Conservation (phyloP, 805 yeast genomes). For the Nakazawaea holstii region DNA sequence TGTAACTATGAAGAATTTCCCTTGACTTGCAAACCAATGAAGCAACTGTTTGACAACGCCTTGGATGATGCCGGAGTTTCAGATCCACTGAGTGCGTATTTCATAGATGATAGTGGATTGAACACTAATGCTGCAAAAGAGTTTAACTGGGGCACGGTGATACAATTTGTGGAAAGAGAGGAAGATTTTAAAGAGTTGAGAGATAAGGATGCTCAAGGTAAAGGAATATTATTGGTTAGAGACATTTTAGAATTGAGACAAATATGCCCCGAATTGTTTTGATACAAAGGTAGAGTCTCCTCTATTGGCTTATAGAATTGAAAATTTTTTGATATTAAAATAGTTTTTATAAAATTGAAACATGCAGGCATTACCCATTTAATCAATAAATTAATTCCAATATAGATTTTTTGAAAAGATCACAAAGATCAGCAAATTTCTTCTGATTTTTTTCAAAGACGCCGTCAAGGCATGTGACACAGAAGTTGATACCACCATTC, state of each 20-base stretch:
- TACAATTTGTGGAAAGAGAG: slow-evolving; percentile 72
- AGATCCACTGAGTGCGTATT: slow-evolving; percentile 49
- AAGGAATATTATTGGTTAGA: slow-evolving; percentile 48
- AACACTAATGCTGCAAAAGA: slow-evolving; percentile 71
- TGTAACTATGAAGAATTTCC: slow-evolving; percentile 78
- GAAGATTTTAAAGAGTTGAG: slow-evolving; percentile 39
- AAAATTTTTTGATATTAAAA: not conserved
- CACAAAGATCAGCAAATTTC: not conserved
- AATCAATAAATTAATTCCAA: not conserved
- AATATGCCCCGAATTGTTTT: slow-evolving; percentile 49
- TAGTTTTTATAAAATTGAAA: too few species aligned
- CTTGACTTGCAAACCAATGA: slow-evolving; percentile 87
- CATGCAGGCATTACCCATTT: not conserved
- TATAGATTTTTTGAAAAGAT: not conserved
- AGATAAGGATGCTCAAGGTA: slow-evolving; percentile 27
- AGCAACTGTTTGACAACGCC: slow-evolving; percentile 58
- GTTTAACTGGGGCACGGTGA: slow-evolving; percentile 66
- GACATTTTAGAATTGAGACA: slow-evolving; percentile 49
- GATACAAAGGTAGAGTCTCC: not conserved
- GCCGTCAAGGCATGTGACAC: not conserved
- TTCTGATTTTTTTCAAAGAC: not conserved
- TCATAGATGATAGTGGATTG: slow-evolving; percentile 81
- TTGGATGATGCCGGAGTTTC: slow-evolving; percentile 57
- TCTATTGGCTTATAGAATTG: not conserved
- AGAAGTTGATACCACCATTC: slow-evolving; percentile 3